A percentile compares a stretch with the other conserved stretches of the same genome.
These are phyloP conservation scores for Digitaria exilis DNA, from an alignment of 202 grass and related monocot genomes.

Conservation along the genomic window DNA sequence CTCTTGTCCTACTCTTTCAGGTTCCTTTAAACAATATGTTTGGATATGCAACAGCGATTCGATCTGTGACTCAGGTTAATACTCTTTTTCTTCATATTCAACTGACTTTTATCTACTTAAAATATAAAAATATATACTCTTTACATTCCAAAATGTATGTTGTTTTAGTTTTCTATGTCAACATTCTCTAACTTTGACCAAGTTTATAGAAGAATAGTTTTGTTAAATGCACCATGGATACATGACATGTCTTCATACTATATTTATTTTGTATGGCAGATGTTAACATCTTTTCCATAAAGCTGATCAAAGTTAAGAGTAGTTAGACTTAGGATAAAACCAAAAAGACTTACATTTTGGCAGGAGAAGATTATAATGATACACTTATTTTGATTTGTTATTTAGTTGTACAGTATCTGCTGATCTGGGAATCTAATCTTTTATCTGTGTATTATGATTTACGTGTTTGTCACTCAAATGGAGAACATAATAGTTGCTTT, in stretches of 20 bases:
- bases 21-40: constrained; percentile 99
- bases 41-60: constrained; percentile 86
- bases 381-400: neutral
- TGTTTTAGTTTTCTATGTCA: neutral
- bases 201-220: neutral
- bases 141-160: neutral
- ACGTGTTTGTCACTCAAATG: neutral
- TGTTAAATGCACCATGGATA: neutral
- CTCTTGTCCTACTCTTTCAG: constrained; percentile 42
- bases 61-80: constrained; percentile 89
- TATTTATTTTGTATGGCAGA: neutral
- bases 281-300: neutral
- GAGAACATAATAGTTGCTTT: neutral
- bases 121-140: neutral
- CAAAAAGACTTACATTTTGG: neutral
- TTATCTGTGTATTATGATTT: neutral
- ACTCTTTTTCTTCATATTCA: constrained; percentile 15
- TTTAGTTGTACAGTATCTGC: constrained; percentile 4
- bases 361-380: neutral
- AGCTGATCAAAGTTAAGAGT: neutral
- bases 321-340: neutral
- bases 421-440: neutral
- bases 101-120: neutral
- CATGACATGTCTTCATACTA: neutral
- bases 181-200: neutral